phyloP scores from a whole-genome alignment of 2,329 filamentous ascomycete genomes.

The Neofusicoccum kwambonambiense region DNA sequence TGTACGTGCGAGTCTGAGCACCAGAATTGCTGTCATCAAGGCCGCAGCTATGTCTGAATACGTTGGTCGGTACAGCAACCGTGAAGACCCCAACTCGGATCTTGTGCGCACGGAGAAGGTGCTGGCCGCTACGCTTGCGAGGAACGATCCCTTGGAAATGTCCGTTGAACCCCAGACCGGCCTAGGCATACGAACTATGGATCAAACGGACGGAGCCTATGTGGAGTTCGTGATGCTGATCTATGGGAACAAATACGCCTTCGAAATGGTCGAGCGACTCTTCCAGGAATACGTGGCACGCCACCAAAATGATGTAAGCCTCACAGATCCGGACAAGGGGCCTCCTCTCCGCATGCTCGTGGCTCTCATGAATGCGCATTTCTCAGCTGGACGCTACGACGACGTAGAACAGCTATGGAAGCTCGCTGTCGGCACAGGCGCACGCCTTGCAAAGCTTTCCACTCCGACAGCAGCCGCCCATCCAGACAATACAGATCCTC shows the following conservation, averaged over 20 bases:
- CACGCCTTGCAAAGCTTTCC: constrained; percentile 33
- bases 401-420: constrained; percentile 68
- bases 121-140: constrained; percentile 29
- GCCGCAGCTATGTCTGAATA: constrained; percentile 28
- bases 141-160: constrained; percentile 29
- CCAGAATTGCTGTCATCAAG: constrained; percentile 41
- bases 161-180: constrained; percentile 30
- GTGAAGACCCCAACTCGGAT: constrained; percentile 19
- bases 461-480: background rate
- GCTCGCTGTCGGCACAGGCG: constrained; percentile 44
- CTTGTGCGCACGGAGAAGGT: constrained; percentile 17
- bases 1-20: constrained; percentile 43
- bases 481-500: constrained; percentile 24
- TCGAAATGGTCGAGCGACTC: constrained; percentile 49
- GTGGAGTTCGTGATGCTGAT: constrained; percentile 58
- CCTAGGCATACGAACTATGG: constrained; percentile 27
- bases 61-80: background rate
- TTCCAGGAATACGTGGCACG: constrained; percentile 51
- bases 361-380: constrained; percentile 67
- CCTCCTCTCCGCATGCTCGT: constrained; percentile 58
- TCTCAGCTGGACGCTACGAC: constrained; percentile 56
- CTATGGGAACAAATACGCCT: constrained; percentile 46
- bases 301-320: background rate
- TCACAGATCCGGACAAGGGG: constrained; percentile 24
- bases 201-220: constrained; percentile 50